phyloP scores from a whole-genome alignment of 306 rosid genomes.

The Medicago truncatula region MtrunA17r5.0-ANR NC_053048.1:34089501-34090000 shows the following conservation, averaged over 20 bases:
- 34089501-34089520: neutral
- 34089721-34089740: neutral
- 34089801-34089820: neutral
- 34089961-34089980: neutral
- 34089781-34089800: neutral
- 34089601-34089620: too few species aligned
- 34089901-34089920: neutral
- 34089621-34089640: neutral
- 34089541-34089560: neutral
- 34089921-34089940: neutral
- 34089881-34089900: neutral
- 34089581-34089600: neutral
- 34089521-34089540: neutral
- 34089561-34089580: neutral
- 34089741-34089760: neutral
- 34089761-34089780: neutral
- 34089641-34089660: neutral
- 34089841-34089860: neutral
- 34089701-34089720: neutral
- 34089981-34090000: neutral
- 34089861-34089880: neutral
- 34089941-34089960: conserved; percentile 2
- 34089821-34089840: neutral
- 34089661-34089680: neutral
- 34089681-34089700: neutral